These are phyloP conservation scores for Candida stauntonica DNA, from an alignment of 805 yeast species.

Conservation along the genomic window DNA sequence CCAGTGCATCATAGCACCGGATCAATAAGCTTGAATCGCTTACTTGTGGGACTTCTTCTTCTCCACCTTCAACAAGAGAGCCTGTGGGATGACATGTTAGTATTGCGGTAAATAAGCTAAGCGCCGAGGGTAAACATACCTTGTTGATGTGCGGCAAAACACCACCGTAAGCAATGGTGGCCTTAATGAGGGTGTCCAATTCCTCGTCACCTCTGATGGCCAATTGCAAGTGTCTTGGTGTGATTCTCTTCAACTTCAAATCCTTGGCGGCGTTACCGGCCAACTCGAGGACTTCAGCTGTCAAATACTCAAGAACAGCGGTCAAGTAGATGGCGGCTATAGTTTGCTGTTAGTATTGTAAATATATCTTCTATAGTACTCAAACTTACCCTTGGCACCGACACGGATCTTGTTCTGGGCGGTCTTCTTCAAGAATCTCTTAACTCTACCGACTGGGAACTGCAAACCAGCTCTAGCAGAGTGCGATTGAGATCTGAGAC, in stretches of 20 bases:
- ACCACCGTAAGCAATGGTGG: slow-evolving; percentile 98
- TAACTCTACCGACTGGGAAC: slow-evolving; percentile 98
- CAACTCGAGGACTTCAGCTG: slow-evolving; percentile 95
- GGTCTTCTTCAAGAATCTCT: slow-evolving; percentile 88
- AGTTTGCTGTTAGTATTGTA: slow-evolving; percentile 9
- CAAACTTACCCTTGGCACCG: slow-evolving; percentile 54
- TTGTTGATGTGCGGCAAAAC: slow-evolving; percentile 62
- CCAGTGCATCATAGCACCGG: neutral
- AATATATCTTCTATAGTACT: too few species aligned
- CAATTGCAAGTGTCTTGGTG: slow-evolving; percentile 94
- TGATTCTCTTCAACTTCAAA: slow-evolving; percentile 90
- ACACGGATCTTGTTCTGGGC: slow-evolving; percentile 84
- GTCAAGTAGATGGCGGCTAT: slow-evolving; percentile 88
- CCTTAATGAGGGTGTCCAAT: slow-evolving; percentile 87
- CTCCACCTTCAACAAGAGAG: slow-evolving; percentile 26
- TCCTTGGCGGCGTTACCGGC: slow-evolving; percentile 99
- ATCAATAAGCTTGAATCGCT: neutral
- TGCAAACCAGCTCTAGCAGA: slow-evolving; percentile 93
- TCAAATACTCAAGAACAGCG: slow-evolving; percentile 91
- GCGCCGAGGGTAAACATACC: slow-evolving; percentile 14
- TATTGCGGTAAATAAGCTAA: slow-evolving; percentile 2
- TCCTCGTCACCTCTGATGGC: slow-evolving; percentile 99
- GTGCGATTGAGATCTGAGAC: slow-evolving; percentile 69
- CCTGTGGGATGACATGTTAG: slow-evolving; percentile 15
- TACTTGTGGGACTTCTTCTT: slow-evolving; percentile 22